Conservation (phyloP, 176 grass and related monocot genomes). For the Chloris gayana region DNA sequence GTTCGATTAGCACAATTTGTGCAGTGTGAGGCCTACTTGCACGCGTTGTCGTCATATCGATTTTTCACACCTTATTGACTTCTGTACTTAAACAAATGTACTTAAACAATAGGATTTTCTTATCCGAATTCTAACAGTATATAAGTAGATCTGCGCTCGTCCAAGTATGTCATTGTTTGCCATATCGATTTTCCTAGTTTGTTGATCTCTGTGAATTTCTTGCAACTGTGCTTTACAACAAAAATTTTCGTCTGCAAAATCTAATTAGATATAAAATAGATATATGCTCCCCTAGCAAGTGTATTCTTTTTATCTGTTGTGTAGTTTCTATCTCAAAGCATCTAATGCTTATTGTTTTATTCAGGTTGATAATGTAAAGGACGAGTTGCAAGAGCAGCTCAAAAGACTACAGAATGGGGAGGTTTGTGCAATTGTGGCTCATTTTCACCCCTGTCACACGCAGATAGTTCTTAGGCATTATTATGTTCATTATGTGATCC, state of each 20-base stretch:
- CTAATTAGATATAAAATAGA: not conserved
- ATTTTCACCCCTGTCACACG: too few relatives aligned
- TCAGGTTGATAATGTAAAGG: slow-evolving; percentile 67
- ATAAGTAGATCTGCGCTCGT: not conserved
- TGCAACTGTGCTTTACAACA: not conserved
- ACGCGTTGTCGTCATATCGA: slow-evolving; percentile 11
- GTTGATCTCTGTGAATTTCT: not conserved
- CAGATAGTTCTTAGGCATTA: slow-evolving; percentile 5
- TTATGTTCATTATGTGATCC: not conserved
- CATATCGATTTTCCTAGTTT: not conserved
- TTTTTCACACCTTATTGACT: not conserved
- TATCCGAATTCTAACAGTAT: not conserved
- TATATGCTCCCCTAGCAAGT: not conserved
- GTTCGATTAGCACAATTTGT: not conserved
- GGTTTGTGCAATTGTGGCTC: slow-evolving; percentile 42
- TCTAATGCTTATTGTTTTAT: not conserved
- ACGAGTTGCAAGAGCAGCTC: slow-evolving; percentile 75
- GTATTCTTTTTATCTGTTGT: not conserved
- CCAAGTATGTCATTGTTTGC: not conserved
- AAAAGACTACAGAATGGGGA: slow-evolving; percentile 61
- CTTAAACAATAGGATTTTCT: not conserved
- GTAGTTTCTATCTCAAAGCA: not conserved
- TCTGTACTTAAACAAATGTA: not conserved
- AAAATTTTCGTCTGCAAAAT: not conserved
- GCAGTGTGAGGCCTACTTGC: not conserved